Conservation (phyloP, 495 filamentous ascomycete species). For the Aspergillus sclerotioniger region DNA sequence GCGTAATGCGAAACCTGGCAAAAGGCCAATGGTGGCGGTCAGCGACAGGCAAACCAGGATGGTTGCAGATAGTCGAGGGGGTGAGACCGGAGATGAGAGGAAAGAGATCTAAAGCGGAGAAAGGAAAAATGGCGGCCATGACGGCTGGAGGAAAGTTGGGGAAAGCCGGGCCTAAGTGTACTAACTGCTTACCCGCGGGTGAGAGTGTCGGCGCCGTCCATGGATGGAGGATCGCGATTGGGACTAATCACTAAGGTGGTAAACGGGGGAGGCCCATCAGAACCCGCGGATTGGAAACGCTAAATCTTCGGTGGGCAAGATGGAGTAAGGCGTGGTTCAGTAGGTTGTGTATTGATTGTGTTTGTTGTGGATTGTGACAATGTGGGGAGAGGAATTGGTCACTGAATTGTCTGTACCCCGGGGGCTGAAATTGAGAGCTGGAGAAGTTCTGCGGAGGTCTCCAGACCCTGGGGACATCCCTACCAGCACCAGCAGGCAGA, state of each 20-base stretch:
- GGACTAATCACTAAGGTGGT: not conserved
- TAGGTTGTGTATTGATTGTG: too few species aligned
- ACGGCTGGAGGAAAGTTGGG: constrained; percentile 15
- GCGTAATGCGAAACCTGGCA: not conserved
- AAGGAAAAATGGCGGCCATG: constrained; percentile 15
- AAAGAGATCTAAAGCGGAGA: constrained; percentile 21
- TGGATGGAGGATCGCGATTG: not conserved
- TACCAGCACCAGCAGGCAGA: too few species aligned
- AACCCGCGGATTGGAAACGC: not conserved
- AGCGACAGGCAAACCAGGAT: not conserved
- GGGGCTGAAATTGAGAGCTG: too few species aligned
- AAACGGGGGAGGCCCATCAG: not conserved
- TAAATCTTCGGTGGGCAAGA: constrained; percentile 1
- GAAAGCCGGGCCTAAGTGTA: constrained; percentile 11
- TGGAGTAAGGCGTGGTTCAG: constrained; percentile 6
- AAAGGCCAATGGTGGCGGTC: not conserved
- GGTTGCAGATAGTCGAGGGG: not conserved
- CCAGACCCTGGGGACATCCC: too few species aligned
- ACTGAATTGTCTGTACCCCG: too few species aligned
- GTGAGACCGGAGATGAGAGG: not conserved
- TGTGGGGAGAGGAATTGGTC: too few species aligned
- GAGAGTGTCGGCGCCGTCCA: not conserved
- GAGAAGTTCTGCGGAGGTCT: too few species aligned
- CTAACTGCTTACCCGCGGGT: constrained; percentile 24
- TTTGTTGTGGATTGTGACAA: too few species aligned